A percentile compares a stretch with the other conserved stretches of the same genome.
These are phyloP conservation scores for Colletotrichum spinosum DNA, from an alignment of 2,329 filamentous ascomycete genomes.

Conservation along the genomic window DNA sequence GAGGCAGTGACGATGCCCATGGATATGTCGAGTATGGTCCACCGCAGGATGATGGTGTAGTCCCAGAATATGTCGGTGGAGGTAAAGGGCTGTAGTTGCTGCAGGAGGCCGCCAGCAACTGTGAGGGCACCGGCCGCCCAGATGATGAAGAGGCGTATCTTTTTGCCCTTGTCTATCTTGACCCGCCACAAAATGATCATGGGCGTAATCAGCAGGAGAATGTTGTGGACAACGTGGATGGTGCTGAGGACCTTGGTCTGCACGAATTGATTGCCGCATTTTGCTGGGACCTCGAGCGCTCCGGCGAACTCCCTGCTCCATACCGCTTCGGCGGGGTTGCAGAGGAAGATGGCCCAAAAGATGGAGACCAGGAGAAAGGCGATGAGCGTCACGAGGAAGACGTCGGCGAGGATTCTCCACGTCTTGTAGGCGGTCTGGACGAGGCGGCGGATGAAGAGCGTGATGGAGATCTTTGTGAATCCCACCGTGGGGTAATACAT, in stretches of 20 bases:
- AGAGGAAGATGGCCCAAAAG: slow-evolving; percentile 43
- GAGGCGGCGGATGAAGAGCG: slow-evolving; percentile 33
- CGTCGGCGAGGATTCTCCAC: slow-evolving; percentile 44
- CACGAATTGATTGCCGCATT: slow-evolving; percentile 30
- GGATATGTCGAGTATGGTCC: slow-evolving; percentile 44
- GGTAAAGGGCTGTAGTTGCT: slow-evolving; percentile 37
- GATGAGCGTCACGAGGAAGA: slow-evolving; percentile 44
- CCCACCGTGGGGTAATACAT: slow-evolving; percentile 36
- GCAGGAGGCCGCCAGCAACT: slow-evolving; percentile 43
- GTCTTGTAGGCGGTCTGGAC: slow-evolving; percentile 29
- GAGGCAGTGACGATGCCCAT: slow-evolving; percentile 45
- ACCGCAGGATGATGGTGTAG: slow-evolving; percentile 40
- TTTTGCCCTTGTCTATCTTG: slow-evolving; percentile 42
- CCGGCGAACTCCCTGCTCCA: slow-evolving; percentile 32
- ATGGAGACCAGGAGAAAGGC: slow-evolving; percentile 42
- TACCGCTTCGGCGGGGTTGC: slow-evolving; percentile 39
- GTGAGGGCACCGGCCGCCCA: slow-evolving; percentile 45
- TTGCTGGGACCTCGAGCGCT: slow-evolving; percentile 1
- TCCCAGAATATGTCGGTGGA: slow-evolving; percentile 35
- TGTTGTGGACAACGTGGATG: slow-evolving; percentile 48
- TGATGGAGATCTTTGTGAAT: slow-evolving; percentile 37
- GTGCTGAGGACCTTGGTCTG: slow-evolving; percentile 41
- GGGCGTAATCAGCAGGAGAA: slow-evolving; percentile 44
- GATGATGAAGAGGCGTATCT: slow-evolving; percentile 43
- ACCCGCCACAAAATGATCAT: slow-evolving; percentile 47